Base-by-base conservation (phyloP, 1,284 basidiomycete genomes). In the Uromyces viciae-fabae region DNA sequence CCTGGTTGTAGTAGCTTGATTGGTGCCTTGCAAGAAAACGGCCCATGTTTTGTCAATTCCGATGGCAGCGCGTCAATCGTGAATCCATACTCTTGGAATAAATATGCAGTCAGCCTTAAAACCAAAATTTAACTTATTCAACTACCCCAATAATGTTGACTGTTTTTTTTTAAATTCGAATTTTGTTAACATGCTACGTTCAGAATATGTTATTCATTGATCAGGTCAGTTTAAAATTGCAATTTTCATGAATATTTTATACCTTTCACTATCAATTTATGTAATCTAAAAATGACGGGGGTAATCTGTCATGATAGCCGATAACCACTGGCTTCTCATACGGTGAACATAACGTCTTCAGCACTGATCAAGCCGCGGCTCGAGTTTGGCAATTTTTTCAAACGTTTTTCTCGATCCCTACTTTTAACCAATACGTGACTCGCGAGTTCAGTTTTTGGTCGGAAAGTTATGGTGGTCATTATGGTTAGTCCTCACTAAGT, bases 171-270 rank as follows among this genome's bases (percentile, higher is more conserved):
- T n/a, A n/a, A n/a, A n/a, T n/a, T 31, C 56, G 31, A 9, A 69
- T 42, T 40, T 31, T 49, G 15, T 4, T 5, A 15, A 2, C 40
- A 19, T 33, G 5, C 42, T 69, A 31, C 25, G 19, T 28, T n/a
- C 33, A 81, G 79, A 91, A 92, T 84, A 89, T 90, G 91, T 90
- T 93, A 66, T 92, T 91, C 84, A 90, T 92, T 73, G 91, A 92
- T 84, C 91, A 92, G 60, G 79, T 81, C 19, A 68, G 58, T 36
- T 49, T 49, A 11, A 49, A 49, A 22, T 49, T 49, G 11, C 22
- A 11, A 49, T 22, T 49, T 22, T 49, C 46, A 28, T 8, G 56
- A 14, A 25, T 28, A 28, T 14, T 8, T 28, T 14, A 11, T 28
- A 17, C 8, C 25, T 15, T 8, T 58, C 8, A 58, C 56, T 58